Conservation (phyloP, 2,329 filamentous ascomycete genomes). For the Ploettnerulaceae sp. region DNA sequence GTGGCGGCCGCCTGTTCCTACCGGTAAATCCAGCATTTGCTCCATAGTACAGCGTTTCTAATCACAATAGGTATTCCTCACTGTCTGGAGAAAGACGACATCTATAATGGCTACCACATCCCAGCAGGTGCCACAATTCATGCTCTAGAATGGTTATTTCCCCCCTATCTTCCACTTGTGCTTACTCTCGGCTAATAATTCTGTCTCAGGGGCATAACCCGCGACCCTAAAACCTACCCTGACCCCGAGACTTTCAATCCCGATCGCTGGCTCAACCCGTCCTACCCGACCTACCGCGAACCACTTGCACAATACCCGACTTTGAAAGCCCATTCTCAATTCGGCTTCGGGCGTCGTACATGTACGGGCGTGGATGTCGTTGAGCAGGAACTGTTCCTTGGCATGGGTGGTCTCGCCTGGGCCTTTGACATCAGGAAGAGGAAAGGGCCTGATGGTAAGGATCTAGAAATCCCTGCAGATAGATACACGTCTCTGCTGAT, state of each 20-base stretch:
- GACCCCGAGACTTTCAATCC: constrained; percentile 59
- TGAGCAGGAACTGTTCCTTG: constrained; percentile 53
- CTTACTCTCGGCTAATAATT: background rate
- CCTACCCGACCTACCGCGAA: constrained; percentile 60
- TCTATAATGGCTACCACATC: constrained; percentile 43
- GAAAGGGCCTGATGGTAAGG: constrained; percentile 18
- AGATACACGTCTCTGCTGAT: constrained; percentile 35
- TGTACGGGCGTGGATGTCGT: constrained; percentile 60
- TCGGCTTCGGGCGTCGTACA: constrained; percentile 58
- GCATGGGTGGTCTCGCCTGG: constrained; percentile 46
- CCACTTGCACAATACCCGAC: constrained; percentile 59
- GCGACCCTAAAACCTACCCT: constrained; percentile 54
- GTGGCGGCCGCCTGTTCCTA: constrained; percentile 49
- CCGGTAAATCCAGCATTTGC: constrained; percentile 35
- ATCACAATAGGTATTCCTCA: constrained; percentile 33
- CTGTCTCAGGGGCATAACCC: constrained; percentile 47
- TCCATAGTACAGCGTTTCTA: constrained; percentile 31
- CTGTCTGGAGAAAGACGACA: constrained; percentile 39
- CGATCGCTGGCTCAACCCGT: constrained; percentile 57
- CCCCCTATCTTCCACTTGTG: background rate
- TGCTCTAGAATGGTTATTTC: constrained; percentile 44
- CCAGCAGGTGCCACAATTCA: constrained; percentile 41
- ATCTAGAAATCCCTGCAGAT: constrained; percentile 17
- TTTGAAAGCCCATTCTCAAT: constrained; percentile 59
- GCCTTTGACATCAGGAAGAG: constrained; percentile 40